Conservation (phyloP, 2,329 filamentous ascomycete species). For the Epichloe scottii region DNA sequence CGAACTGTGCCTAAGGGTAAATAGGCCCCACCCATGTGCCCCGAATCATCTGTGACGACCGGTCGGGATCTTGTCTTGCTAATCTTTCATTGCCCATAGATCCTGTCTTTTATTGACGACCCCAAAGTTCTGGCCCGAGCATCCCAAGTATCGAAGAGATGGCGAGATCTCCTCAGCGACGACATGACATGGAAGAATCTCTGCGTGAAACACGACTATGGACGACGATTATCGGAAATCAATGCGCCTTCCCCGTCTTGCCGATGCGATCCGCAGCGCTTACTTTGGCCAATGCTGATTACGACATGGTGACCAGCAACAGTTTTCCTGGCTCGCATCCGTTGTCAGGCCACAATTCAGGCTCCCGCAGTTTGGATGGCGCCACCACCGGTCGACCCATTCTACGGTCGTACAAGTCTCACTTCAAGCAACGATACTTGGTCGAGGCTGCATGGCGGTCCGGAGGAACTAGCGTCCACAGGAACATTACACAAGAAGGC, state of each 20-base stretch:
- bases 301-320: conserved; percentile 23
- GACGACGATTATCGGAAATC: conserved; percentile 42
- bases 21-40: conserved; percentile 14
- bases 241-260: conserved; percentile 20
- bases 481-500: conserved; percentile 90
- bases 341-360: conserved; percentile 21
- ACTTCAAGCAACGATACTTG: conserved; percentile 95
- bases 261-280: conserved; percentile 19
- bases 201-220: conserved; percentile 91
- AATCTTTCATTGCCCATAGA: conserved; percentile 35
- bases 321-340: conserved; percentile 34
- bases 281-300: conserved; percentile 21
- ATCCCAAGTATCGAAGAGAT: conserved; percentile 90
- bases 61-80: not conserved
- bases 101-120: conserved; percentile 94
- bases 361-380: conserved; percentile 45
- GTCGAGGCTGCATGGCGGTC: conserved; percentile 95
- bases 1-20: conserved; percentile 78
- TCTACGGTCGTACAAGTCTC: conserved; percentile 78
- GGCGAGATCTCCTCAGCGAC: conserved; percentile 86
- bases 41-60: no score
- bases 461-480: conserved; percentile 70
- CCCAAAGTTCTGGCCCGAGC: conserved; percentile 85
- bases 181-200: conserved; percentile 98
- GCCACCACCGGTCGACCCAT: conserved; percentile 38